Base-by-base conservation (phyloP, 2,329 filamentous ascomycete species). In the Botrytis elliptica region DNA sequence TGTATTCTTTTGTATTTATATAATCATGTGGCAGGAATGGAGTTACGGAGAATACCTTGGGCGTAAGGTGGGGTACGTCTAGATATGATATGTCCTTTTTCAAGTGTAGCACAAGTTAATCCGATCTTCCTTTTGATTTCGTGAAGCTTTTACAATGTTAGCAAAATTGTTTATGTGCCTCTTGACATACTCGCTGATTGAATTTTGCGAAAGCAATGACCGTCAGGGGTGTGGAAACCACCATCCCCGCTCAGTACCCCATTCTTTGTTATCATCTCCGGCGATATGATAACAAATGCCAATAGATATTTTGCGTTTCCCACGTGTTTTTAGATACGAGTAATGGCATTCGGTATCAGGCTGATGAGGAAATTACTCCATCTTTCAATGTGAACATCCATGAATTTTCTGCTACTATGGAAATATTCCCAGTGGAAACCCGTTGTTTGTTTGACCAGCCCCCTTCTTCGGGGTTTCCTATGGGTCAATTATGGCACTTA, bases 301-400 rank as follows among this genome's bases (percentile, higher is more conserved):
- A 65, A 65, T 65, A 29, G 62, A 18, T 42, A 65, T 44, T 65
- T 65, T 14, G 4, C 42, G 25, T 65, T 46, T 65, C 62, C 62
- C 62, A 65, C 88, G 62, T 65, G 62, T 65, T 46, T 10, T n/a
- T 44, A 2, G 20, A 46, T 29, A 42, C n/a, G 25, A 64, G 16
- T 8, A 29, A 64, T 18, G 1, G 18, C 14, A 33, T 57, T 33
- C n/a, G 52, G n/a, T 57, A 57, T 33, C 52, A 57, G 3, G 25
- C 14, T 29, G 52, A 57, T 9, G 52, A 57, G 7, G 52, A 57
- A 57, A 57, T 57, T 57, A 33, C n/a, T 52, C 52, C 14, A 33
- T 57, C n/a, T 29, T 29, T n/a, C 18, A 57, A 29, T 29, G 52
- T 33, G 52, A 57, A 57, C n/a, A 57, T 29, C 52, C 52, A 57